Evolutionary conservation across 2,329 filamentous ascomycete genomes (phyloP), one percentile per base, ranked within the genome.

Genomic region (Aspergillus sp.): DNA sequence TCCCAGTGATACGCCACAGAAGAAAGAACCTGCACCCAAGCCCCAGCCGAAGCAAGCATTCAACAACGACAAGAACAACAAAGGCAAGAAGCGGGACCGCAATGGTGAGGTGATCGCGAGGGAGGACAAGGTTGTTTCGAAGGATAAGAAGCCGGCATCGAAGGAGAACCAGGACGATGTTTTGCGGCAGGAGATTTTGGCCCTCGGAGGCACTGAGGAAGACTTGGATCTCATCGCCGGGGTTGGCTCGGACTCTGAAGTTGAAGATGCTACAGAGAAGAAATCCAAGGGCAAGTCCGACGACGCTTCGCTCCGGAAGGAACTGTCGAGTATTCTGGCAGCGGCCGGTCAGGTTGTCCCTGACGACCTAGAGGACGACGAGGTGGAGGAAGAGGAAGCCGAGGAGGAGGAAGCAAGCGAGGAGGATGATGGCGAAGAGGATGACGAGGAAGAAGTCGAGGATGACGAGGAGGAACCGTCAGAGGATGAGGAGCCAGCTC

Each of bases 131-230:
- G 56, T 57, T 39, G 23, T 53, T 25, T 64, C 55, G 48, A 70
- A 69, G 45, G 43, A 61, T 15, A 72, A 69, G 30, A 58, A 63
- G 13, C 53, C 59, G 12, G 67, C 69, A 19, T 54, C 63, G 6
- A 63, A 67, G 41, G 59, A 64, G 15, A 63, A 65, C 8, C 62
- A 66, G 4, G 67, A 73, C 36, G 71, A 76, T 64, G 67, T 69
- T 38, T 69, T 82, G 41, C 71, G 76, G 52, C 72, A 76, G 60
- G 80, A 81, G 62, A 78, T 82, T 62, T 61, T 79, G 61, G 76
- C 76, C 5, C 74, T 82, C 55, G 81, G 81, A 32, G 81, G 81
- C 51, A 81, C 77, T n/a, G 74, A 81, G 64, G 81, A 82, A 55
- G 80, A 83, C 63, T 70, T 81, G 58, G 76, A 81, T 50, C 67